phyloP scores from a whole-genome alignment of 805 yeast species.

The Yarrowia deformans region DNA sequence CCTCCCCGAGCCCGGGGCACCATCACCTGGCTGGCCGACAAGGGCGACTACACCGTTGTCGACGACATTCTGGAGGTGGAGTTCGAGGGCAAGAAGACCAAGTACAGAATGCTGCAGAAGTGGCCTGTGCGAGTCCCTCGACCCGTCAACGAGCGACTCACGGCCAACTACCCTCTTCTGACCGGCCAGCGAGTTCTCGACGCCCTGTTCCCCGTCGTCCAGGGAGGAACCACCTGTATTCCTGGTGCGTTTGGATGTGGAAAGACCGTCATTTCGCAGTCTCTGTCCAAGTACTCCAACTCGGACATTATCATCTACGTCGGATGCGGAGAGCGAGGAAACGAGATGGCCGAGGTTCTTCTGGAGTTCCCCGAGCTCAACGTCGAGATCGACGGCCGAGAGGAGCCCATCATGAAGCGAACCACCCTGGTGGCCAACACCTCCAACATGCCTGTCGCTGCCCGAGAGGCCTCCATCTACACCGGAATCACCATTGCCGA shows the following conservation, averaged over 20 bases:
- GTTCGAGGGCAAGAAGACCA: constrained; percentile 82
- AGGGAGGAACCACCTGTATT: constrained; percentile 99
- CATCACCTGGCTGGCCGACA: constrained; percentile 82
- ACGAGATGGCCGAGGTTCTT: constrained; percentile 99
- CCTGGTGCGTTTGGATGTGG: constrained; percentile 99
- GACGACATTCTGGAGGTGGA: constrained; percentile 92
- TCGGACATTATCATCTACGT: constrained; percentile 96
- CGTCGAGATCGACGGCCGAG: constrained; percentile 88
- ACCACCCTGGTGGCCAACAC: constrained; percentile 98
- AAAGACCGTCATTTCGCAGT: constrained; percentile 97
- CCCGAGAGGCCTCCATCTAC: constrained; percentile 99
- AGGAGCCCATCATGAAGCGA: constrained; percentile 99
- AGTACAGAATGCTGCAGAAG: constrained; percentile 94
- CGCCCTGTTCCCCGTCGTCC: constrained; percentile 97
- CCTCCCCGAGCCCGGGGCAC: constrained; percentile 99
- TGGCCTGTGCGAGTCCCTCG: constrained; percentile 99
- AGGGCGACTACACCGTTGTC: constrained; percentile 90
- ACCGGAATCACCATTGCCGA: constrained; percentile 99
- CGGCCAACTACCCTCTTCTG: constrained; percentile 93
- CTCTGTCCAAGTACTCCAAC: constrained; percentile 95
- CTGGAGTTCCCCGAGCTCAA: constrained; percentile 99
- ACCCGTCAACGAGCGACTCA: constrained; percentile 92
- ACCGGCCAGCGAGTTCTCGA: constrained; percentile 99
- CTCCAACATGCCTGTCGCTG: constrained; percentile 99
- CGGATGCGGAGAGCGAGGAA: constrained; percentile 97